Evolutionary conservation across 345 rosid species (phyloP), one percentile per base, ranked within the genome.

Genomic region (Arabidopsis arenosa): DNA sequence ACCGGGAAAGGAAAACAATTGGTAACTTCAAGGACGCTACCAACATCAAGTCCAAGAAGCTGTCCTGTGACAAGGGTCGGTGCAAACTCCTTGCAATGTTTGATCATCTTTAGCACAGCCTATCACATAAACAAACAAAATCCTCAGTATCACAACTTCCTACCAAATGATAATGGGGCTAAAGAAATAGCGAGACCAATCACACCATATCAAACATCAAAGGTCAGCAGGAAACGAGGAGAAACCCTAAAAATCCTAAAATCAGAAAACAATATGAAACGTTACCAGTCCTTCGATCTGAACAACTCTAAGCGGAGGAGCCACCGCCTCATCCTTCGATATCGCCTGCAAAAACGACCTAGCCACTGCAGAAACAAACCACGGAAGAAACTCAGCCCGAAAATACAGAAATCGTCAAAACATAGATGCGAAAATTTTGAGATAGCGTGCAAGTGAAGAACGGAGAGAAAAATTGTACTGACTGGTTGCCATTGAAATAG

Each of bases 1-100:
- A 95, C 98, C 63, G 99, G 99, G 82, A 95, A 96, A 45, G 99
- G 99, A 81, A 96, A 96, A 73, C 99, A 96, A 75, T 96, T 96
- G 43, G 99, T 96, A 62, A 96, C 96, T 86, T 96, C 98, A 70
- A 96, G 99, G 54, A 89, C 96, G 48, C 97, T 93, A 9, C 99
- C 99, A 73, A 96, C 98, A 85, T 93, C 99, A 78, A 96, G 85
- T 3, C 98, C 98, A 57, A 96, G 98, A 80, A 96, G 97, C 77
- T 93, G 99, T 36, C 99, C 99, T 0, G 99, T 96, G 51, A 96
- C 99, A 43, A 96, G 82, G 15, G 98, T 84, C 0, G 99, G 99
- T 9, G 99, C 84, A 76, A 96, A 93, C 69, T 96, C 99, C 75
- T 93, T 90, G 89, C 99, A 96, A 63, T 96, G 99, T 61, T 93